A percentile compares a stretch with the other conserved stretches of the same genome.
Evolutionary conservation across 257 asterid species (phyloP).

Genomic region (Solanum clarkiae): DNA sequence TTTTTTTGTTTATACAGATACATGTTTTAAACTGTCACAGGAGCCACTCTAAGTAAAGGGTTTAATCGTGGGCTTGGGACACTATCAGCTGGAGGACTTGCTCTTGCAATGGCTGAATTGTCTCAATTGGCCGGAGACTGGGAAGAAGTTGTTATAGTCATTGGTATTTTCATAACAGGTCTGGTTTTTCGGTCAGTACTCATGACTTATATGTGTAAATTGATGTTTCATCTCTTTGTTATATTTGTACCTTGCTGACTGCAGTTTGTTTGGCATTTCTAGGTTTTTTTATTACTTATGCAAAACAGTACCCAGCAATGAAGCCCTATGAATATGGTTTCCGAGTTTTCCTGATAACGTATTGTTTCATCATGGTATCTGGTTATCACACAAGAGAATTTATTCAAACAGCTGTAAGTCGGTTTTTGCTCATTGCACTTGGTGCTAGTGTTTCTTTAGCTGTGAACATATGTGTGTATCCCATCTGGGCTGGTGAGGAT

Average conservation of each 20-base stretch:
- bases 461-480: constrained; percentile 53
- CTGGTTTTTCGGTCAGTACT: constrained; percentile 12
- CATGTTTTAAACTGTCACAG: constrained; percentile 14
- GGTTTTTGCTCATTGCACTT: constrained; percentile 57
- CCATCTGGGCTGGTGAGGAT: constrained; percentile 90
- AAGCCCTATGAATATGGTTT: constrained; percentile 72
- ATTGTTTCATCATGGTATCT: constrained; percentile 62
- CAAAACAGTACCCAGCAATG: constrained; percentile 59
- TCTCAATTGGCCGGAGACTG: constrained; percentile 39
- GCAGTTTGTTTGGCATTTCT: not conserved
- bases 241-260: not conserved
- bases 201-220: not conserved
- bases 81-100: constrained; percentile 77
- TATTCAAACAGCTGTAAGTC: constrained; percentile 36
- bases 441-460: constrained; percentile 55
- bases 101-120: constrained; percentile 63
- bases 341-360: constrained; percentile 68
- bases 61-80: constrained; percentile 88
- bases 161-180: constrained; percentile 31
- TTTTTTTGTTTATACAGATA: not conserved
- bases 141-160: constrained; percentile 18
- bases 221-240: not conserved
- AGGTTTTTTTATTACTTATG: constrained; percentile 47
- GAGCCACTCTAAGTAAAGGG: constrained; percentile 87
- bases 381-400: constrained; percentile 56